Evolutionary conservation across 441 rosid genomes (phyloP).

Genomic region (Mallotus japonicus): DNA sequence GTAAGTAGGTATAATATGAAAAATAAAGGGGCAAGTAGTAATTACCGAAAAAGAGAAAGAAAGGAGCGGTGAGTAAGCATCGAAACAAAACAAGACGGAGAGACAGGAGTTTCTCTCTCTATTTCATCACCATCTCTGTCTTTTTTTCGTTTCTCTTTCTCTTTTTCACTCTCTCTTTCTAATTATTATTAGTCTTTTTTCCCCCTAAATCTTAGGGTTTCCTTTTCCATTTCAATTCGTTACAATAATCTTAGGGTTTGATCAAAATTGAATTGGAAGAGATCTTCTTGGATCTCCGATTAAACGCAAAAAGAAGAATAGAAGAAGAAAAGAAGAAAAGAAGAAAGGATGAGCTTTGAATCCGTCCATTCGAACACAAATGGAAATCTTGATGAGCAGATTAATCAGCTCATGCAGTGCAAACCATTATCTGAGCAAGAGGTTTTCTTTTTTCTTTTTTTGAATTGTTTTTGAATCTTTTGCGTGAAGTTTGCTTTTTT

Average conservation of each 20-base stretch:
- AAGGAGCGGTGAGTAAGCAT: slow-evolving; percentile 23
- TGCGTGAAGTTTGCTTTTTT: not conserved
- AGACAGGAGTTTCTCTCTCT: not conserved
- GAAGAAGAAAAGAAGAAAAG: not conserved
- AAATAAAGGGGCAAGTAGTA: too few relatives aligned
- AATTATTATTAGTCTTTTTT: not conserved
- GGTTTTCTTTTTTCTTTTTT: slow-evolving; percentile 27
- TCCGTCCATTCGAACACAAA: slow-evolving; percentile 45
- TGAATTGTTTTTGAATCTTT: not conserved
- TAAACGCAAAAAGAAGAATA: not conserved
- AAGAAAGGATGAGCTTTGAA: slow-evolving; percentile 43
- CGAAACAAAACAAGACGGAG: not conserved
- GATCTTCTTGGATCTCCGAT: slow-evolving; percentile 22
- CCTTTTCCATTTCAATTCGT: slow-evolving; percentile 5
- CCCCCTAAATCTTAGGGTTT: slow-evolving; percentile 26
- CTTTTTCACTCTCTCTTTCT: slow-evolving; percentile 6
- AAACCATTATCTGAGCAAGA: slow-evolving; percentile 65
- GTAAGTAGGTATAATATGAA: too few relatives aligned
- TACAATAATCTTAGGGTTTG: slow-evolving; percentile 4
- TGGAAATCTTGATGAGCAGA: slow-evolving; percentile 64
- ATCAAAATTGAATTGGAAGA: slow-evolving; percentile 11
- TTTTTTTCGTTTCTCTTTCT: not conserved
- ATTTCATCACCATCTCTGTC: slow-evolving; percentile 24
- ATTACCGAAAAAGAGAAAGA: not conserved
- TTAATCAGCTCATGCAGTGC: slow-evolving; percentile 71